A percentile compares a stretch with the other conserved stretches of the same genome.
Conservation (phyloP, 768 basidiomycete species). For the Fomitopsis serialis region DNA sequence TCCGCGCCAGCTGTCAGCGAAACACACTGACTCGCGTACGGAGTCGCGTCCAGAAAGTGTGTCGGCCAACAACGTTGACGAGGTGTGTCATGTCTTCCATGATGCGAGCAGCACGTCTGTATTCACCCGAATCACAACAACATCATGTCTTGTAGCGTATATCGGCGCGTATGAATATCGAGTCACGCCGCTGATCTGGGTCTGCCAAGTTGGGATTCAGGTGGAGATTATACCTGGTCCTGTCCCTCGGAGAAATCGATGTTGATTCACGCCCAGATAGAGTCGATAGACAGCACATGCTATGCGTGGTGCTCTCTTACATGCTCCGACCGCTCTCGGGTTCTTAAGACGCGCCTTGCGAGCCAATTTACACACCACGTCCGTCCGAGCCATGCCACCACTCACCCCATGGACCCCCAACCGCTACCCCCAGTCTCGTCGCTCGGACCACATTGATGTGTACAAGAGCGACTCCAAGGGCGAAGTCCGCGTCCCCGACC, state of each 20-base stretch:
- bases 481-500: constrained; percentile 58
- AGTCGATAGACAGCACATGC: constrained; percentile 16
- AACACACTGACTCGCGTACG: neutral
- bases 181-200: neutral
- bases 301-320: constrained; percentile 12
- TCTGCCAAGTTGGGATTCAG: constrained; percentile 3
- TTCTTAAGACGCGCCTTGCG: constrained; percentile 11
- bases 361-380: constrained; percentile 7
- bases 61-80: neutral
- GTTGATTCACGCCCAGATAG: constrained; percentile 4
- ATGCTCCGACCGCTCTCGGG: constrained; percentile 12
- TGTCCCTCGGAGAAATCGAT: constrained; percentile 2
- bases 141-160: too few species aligned
- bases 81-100: neutral
- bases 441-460: constrained; percentile 60
- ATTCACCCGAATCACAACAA: neutral
- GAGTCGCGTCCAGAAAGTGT: neutral
- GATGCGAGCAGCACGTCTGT: neutral
- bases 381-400: constrained; percentile 17
- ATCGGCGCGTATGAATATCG: neutral
- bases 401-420: constrained; percentile 49
- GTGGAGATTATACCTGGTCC: neutral
- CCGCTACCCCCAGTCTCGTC: constrained; percentile 58
- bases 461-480: constrained; percentile 65
- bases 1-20: neutral